phyloP scores from a whole-genome alignment of 2,329 filamentous ascomycete species.

The Hansfordia pulvinata region DNA sequence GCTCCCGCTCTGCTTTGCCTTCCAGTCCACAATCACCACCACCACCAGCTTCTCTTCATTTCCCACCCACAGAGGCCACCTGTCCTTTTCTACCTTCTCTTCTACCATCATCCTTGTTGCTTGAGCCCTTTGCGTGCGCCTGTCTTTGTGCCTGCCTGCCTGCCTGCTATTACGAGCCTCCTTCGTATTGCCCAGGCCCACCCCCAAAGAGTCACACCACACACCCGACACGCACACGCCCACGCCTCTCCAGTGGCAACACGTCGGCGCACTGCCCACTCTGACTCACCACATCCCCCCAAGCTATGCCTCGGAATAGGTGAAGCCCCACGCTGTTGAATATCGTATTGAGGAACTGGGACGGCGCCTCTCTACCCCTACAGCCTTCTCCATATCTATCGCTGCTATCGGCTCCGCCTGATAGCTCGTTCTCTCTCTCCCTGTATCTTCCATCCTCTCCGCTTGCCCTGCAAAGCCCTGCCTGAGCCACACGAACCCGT shows the following conservation, averaged over 20 bases:
- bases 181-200: too few relatives aligned
- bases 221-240: too few relatives aligned
- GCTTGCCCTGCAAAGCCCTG: too few relatives aligned
- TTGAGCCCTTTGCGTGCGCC: too few relatives aligned
- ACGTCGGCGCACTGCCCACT: too few relatives aligned
- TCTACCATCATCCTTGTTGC: not conserved
- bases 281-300: constrained; percentile 7
- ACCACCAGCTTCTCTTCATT: too few relatives aligned
- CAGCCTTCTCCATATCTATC: constrained; percentile 4
- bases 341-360: constrained; percentile 23
- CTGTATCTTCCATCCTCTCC: too few relatives aligned
- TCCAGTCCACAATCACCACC: constrained; percentile 1
- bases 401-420: constrained; percentile 3
- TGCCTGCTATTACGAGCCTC: constrained; percentile 2
- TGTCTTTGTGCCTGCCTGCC: too few relatives aligned
- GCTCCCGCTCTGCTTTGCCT: constrained; percentile 2
- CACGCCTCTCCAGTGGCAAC: too few relatives aligned
- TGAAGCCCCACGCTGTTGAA: constrained; percentile 13
- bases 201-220: too few relatives aligned
- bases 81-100: constrained; percentile 3
- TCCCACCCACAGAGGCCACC: constrained; percentile 5
- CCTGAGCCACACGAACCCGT: too few relatives aligned
- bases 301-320: constrained; percentile 9
- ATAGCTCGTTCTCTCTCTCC: too few relatives aligned
- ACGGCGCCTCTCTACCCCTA: constrained; percentile 20